Base-by-base conservation (phyloP, 768 basidiomycete genomes). In the Suillus subalutaceus region DNA sequence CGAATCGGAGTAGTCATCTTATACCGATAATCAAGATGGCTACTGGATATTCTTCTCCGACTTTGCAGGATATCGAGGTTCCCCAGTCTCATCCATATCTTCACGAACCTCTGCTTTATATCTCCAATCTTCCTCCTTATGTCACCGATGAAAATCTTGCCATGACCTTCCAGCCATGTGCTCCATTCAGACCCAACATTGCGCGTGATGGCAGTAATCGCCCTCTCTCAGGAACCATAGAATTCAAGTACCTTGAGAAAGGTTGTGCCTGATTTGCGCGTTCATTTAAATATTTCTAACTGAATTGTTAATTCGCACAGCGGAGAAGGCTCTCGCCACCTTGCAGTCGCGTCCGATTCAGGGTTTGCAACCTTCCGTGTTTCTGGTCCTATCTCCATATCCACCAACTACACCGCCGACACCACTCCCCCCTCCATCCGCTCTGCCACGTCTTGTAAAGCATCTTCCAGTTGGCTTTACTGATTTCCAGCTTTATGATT, bases 241-340 rank as follows among this genome's bases (percentile, higher is more conserved):
- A 94, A 77, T 95, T 94, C 82, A 92, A 86, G 76, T 89, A 83
- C 72, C 82, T 91, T 56, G 90, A 92, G 73, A 91, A 89, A 83
- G 93, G 93, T 93, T 56, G 69, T 73, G 84, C 75, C 66, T n/a
- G 16, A 41, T 68, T 66, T 58, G 70, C 57, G 44, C 64, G 61
- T 66, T 46, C 48, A 13, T 67, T 58, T 35, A 63, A 20, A 50
- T 44, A 58, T 37, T 63, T 20, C 60, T 69, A 13, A 70, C 55
- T 56, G 32, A 37, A 37, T 8, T 15, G 26, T 26, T 59, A 38
- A 38, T 67, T 38, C 41, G 15, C 65, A 23, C 79, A 95, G 94
- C 94, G 68, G 93, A 95, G 79, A 95, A 94, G 77, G 94, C 94
- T 16, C 83, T 96, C 32, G 90, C 93, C 16, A 94, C 90, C 12